Evolutionary conservation across 1,139 yeast genomes (phyloP), one percentile per base, ranked within the genome.

Genomic region (Blastobotrys illinoisensis): DNA sequence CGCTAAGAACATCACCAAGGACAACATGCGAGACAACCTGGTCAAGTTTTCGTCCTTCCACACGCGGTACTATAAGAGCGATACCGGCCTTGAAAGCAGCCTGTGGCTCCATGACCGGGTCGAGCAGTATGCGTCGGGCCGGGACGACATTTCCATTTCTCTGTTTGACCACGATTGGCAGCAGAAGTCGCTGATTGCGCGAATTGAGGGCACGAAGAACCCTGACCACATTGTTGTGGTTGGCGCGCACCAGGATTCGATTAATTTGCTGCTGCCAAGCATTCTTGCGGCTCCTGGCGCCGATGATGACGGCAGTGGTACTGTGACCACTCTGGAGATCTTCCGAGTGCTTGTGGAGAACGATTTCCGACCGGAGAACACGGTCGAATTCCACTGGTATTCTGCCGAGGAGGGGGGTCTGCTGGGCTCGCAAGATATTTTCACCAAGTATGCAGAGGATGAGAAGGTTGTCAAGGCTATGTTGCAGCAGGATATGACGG

Each of bases 401-500:
- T 82, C 96, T 46, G 98, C 96, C 1, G 98, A 91, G 73, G 99
- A 91, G 75, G 91, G 89, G 57, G 98, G 98, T 0, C 75, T 89
- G 55, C 75, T 88, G 54, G 99, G 99, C 0, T 88, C 97, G 3
- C 79, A 82, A 61, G 96, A 88, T 58, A 81, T 91, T 9, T 88
- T 88, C 69, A 71, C 80, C 18, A 71, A 75, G 28, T 87, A 87
- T 65, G 69, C 77, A 21, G 65, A 68, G 9, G 62, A 71, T 1
- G 74, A 75, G 45, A 77, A 74, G 55, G 75, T 77, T 18, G 91
- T 91, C 20, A 78, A 84, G 40, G 91, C 91, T 5, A 86, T 90
- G 90, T 76, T 91, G 51, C 97, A 91, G 70, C 96, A 90, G 69
- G 98, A 91, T 67, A 91, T 91, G 97, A 88, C 97, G 1, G 98